Base-by-base conservation (phyloP, 345 rosid genomes). In the Dimocarpus longan region DNA sequence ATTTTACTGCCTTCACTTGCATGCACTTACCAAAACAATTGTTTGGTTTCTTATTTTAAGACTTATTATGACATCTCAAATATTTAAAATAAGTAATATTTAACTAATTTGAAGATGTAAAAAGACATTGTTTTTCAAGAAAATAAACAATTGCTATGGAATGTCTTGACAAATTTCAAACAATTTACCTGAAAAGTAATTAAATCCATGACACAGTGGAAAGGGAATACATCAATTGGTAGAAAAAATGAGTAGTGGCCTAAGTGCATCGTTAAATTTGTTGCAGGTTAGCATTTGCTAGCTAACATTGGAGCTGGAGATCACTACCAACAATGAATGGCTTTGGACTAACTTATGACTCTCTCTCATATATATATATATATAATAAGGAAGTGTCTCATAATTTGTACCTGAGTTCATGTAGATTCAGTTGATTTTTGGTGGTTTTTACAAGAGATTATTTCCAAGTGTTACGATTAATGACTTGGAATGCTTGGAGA, bases 231-330 rank as follows among this genome's bases (percentile, higher is more conserved):
- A 50, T 50, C 5, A 50, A 12, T 15, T 50, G 56, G 13, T 5
- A 1, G 56, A 50, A 50, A 12, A 16, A 11, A 32, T 32, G 37
- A 32, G 37, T 32, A 32, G 37, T 32, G 37, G 37, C 37, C 37
- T 32, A 32, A 32, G 5, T 10, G 56, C 18, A 3, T 40, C 11
- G 18, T 54, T 54, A 24, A 32, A 71, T 75, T 16, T 75, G 54
- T 67, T 80, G 78, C 83, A 83, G 85, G 79, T 77, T 79, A 12
- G 76, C 83, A 3, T 68, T 68, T 59, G 76, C 73, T 8, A 28
- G 76, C 60, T 78, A 70, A 70, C 66, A 6, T 6, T 40, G 50
- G 13, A 40, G 19, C 32, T 10, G 40, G 40, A 64, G 16, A 5
- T 64, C 16, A 11, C 3, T 50, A 50, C 56, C 19, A 50, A 16